phyloP scores from a whole-genome alignment of 139 green algal genomes.

The Edaphochlamys debaryana region DNA sequence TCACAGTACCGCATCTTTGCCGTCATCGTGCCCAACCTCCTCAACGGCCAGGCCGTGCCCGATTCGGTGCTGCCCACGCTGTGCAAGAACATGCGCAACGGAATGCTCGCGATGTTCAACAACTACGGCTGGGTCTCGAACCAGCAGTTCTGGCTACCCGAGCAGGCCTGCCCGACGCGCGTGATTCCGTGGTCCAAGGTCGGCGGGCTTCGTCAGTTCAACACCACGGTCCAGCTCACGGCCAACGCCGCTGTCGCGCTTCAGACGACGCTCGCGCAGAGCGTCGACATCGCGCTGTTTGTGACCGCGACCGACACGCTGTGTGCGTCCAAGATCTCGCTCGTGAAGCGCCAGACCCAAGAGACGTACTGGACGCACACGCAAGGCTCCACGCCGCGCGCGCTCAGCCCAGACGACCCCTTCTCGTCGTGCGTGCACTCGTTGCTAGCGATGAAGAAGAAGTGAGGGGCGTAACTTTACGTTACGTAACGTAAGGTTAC shows the following conservation, averaged over 20 bases:
- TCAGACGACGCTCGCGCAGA: neutral
- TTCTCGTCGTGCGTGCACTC: conserved; percentile 30
- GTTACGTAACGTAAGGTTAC: too few species aligned
- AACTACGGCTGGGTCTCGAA: conserved; percentile 7
- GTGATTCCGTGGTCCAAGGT: neutral
- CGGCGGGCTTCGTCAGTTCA: conserved; percentile 8
- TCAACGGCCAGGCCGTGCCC: neutral
- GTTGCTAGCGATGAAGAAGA: neutral
- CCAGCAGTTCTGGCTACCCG: neutral
- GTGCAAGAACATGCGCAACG: conserved; percentile 8
- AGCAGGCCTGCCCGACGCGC: neutral
- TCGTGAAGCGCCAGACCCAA: conserved; percentile 16
- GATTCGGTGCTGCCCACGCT: neutral
- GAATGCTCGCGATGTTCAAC: conserved; percentile 11
- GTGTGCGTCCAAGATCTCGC: neutral
- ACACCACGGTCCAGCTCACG: conserved; percentile 16
- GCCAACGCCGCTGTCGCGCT: neutral
- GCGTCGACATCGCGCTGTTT: conserved; percentile 13
- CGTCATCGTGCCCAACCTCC: neutral
- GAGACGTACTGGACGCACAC: conserved; percentile 12
- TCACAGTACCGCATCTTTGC: conserved; percentile 9
- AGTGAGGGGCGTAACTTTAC: too few species aligned
- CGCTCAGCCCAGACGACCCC: neutral
- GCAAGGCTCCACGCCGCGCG: neutral
- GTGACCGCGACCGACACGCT: conserved; percentile 15